Percentiles rank a stretch among this genome's conserved stretches.
Evolutionary conservation across 75 land plant species (phyloP).

Genomic region (Chamaecyparis obtusa): DNA sequence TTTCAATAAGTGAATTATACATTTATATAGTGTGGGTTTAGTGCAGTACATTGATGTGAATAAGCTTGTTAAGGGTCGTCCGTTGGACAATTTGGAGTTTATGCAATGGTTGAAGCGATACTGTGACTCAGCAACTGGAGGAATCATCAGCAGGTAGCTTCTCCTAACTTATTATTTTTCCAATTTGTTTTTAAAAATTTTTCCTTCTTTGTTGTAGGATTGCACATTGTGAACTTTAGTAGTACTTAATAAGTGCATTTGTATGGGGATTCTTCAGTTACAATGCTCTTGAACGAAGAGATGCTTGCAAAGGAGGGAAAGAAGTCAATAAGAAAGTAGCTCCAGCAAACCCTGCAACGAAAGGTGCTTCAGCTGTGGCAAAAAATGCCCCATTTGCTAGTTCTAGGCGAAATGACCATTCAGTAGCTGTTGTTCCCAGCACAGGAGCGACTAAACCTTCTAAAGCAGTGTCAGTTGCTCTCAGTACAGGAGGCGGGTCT

Average conservation of each 20-base stretch:
- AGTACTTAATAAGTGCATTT: background rate
- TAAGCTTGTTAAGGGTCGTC: slow-evolving; percentile 38
- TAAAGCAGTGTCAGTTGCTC: background rate
- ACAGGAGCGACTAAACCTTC: background rate
- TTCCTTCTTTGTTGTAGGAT: background rate
- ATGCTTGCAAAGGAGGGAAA: slow-evolving; percentile 54
- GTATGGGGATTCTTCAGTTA: slow-evolving; percentile 38
- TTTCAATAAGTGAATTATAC: background rate
- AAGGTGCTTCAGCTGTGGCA: slow-evolving; percentile 23
- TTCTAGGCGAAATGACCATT: slow-evolving; percentile 34
- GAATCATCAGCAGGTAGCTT: slow-evolving; percentile 45
- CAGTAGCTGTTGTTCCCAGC: background rate
- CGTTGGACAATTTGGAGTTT: too few relatives aligned
- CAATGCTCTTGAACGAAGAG: slow-evolving; percentile 77
- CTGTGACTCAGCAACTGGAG: slow-evolving; percentile 75
- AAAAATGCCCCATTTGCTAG: slow-evolving; percentile 29
- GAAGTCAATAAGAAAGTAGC: slow-evolving; percentile 49
- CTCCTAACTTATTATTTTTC: background rate
- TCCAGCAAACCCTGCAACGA: slow-evolving; percentile 28
- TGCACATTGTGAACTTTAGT: background rate
- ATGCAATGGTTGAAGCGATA: slow-evolving; percentile 42
- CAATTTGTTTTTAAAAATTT: too few relatives aligned
- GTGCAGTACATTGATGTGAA: slow-evolving; percentile 2
- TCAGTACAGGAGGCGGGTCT: background rate
- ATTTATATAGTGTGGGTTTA: background rate